Percentiles rank a stretch among this genome's conserved stretches.
phyloP scores from a whole-genome alignment of 1,139 yeast species.

The Pichia terricola region DNA sequence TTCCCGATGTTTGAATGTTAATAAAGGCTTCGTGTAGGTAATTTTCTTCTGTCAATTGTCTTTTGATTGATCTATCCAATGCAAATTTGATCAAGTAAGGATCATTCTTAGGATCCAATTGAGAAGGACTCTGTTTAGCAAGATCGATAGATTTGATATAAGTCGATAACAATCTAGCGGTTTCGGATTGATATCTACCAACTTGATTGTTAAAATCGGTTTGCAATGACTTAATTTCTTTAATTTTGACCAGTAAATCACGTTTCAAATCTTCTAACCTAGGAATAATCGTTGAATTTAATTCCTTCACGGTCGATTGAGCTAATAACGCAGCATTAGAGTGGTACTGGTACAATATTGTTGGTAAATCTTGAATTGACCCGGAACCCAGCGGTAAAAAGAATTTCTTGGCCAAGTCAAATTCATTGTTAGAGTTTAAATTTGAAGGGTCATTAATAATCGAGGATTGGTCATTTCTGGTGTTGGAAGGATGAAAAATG shows the following conservation, averaged over 20 bases:
- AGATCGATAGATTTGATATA: slow-evolving; percentile 40
- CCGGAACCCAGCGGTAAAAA: slow-evolving; percentile 73
- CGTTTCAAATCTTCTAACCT: slow-evolving; percentile 77
- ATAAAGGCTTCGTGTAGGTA: slow-evolving; percentile 79
- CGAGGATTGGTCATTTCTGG: slow-evolving; percentile 1
- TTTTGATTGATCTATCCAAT: slow-evolving; percentile 68
- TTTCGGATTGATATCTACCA: slow-evolving; percentile 55
- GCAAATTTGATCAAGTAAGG: slow-evolving; percentile 70
- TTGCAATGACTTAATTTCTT: slow-evolving; percentile 73
- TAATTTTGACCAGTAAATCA: slow-evolving; percentile 74
- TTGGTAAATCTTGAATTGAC: slow-evolving; percentile 75
- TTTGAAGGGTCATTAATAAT: slow-evolving; percentile 9
- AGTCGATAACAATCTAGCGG: slow-evolving; percentile 42
- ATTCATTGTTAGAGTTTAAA: slow-evolving; percentile 14
- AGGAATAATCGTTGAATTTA: slow-evolving; percentile 62
- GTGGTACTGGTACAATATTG: slow-evolving; percentile 64
- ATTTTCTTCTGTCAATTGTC: slow-evolving; percentile 76
- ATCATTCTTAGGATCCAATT: slow-evolving; percentile 43
- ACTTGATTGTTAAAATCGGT: slow-evolving; percentile 78
- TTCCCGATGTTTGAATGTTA: slow-evolving; percentile 80
- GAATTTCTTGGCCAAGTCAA: slow-evolving; percentile 34
- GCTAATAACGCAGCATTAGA: slow-evolving; percentile 61
- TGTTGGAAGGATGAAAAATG: slow-evolving; percentile 7
- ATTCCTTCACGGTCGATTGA: slow-evolving; percentile 61
- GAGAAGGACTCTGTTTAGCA: slow-evolving; percentile 24